A percentile compares a stretch with the other conserved stretches of the same genome.
Evolutionary conservation across 495 filamentous ascomycete genomes (phyloP).

Genomic region (Hypoxylon lienhwacheense): DNA sequence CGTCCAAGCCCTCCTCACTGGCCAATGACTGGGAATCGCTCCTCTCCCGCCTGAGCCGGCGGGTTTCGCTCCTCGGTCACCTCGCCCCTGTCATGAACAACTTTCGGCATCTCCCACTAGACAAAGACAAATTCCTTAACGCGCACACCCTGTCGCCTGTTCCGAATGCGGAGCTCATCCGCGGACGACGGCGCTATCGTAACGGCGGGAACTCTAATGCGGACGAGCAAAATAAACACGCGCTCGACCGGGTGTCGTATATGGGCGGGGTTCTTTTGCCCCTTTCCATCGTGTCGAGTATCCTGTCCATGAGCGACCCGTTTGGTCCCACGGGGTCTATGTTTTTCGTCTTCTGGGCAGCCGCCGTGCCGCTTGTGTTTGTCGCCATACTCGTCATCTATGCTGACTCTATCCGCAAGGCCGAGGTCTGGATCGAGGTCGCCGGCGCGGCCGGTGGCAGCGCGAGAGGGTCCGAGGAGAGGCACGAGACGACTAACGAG

Average conservation of each 20-base stretch:
- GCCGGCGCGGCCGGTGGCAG: neutral
- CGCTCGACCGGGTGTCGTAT: constrained; percentile 47
- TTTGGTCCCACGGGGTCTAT: constrained; percentile 38
- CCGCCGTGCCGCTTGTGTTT: constrained; percentile 37
- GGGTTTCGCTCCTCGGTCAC: constrained; percentile 24
- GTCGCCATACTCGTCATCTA: constrained; percentile 45
- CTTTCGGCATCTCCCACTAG: neutral
- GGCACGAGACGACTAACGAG: neutral
- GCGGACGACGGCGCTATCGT: neutral
- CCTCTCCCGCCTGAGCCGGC: constrained; percentile 33
- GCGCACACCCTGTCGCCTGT: neutral
- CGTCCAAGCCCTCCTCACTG: neutral
- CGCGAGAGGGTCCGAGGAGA: constrained; percentile 37
- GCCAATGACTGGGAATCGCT: constrained; percentile 35
- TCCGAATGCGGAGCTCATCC: constrained; percentile 2
- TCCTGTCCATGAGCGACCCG: constrained; percentile 47
- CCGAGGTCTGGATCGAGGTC: constrained; percentile 51
- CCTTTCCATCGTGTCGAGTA: constrained; percentile 45
- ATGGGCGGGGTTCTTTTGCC: constrained; percentile 48
- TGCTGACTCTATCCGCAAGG: constrained; percentile 47
- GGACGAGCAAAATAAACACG: constrained; percentile 40
- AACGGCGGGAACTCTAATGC: neutral
- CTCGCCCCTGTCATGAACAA: constrained; percentile 4
- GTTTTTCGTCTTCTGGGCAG: constrained; percentile 50
- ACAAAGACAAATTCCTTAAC: neutral